Conservation (phyloP, 2,329 filamentous ascomycete genomes). For the Aspergillus tubingensis region DNA sequence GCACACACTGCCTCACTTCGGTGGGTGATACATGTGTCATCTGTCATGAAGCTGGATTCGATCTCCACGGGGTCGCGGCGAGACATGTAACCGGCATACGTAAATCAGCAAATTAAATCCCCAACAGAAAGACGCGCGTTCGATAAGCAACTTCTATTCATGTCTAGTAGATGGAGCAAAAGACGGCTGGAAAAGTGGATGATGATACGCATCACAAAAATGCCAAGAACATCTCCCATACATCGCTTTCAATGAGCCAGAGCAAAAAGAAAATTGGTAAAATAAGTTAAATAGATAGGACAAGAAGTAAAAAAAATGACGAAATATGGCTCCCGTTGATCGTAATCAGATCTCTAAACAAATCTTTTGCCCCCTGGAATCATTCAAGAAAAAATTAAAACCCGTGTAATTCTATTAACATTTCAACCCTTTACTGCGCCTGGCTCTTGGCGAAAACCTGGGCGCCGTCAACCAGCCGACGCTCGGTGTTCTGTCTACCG, state of each 20-base stretch:
- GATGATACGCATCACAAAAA: conserved; percentile 20
- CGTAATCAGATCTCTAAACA: conserved; percentile 22
- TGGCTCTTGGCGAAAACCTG: conserved; percentile 57
- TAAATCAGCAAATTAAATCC: not conserved
- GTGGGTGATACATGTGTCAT: not conserved
- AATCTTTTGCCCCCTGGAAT: conserved; percentile 20
- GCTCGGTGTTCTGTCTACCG: conserved; percentile 62
- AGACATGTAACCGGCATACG: not conserved
- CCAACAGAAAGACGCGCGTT: not conserved
- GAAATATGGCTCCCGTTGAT: conserved; percentile 17
- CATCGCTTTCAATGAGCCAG: conserved; percentile 27
- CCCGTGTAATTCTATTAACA: conserved; percentile 20
- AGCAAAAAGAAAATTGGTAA: not conserved
- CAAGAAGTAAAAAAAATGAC: conserved; percentile 17
- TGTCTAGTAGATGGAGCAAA: conserved; percentile 2
- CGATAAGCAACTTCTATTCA: not conserved
- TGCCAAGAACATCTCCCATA: conserved; percentile 34
- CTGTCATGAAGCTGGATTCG: not conserved
- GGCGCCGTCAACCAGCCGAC: conserved; percentile 63
- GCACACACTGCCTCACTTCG: not conserved
- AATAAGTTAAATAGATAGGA: conserved; percentile 1
- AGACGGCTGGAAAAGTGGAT: conserved; percentile 2
- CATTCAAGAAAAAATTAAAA: conserved; percentile 23
- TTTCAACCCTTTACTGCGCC: conserved; percentile 30
- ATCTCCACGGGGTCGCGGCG: not conserved